Evolutionary conservation across 352 stramenopile species (phyloP).

Genomic region (Globisporangium acanthophoron): DNA sequence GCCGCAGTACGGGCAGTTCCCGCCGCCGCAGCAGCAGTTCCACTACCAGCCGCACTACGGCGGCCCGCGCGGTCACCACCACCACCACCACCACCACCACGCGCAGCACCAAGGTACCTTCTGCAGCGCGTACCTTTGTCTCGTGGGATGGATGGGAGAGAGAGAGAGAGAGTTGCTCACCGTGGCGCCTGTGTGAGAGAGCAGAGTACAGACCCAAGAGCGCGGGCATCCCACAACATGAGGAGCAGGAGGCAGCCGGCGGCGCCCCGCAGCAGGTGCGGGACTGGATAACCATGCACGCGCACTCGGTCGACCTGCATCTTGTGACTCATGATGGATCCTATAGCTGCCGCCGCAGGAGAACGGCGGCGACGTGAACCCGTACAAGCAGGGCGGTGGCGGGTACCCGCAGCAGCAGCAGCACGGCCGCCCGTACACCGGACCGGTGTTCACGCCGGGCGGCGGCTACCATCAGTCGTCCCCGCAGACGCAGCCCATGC

Average conservation of each 20-base stretch:
- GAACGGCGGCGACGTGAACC: slow-evolving; percentile 7
- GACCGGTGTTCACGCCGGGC: slow-evolving; percentile 32
- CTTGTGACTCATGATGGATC: too few relatives aligned
- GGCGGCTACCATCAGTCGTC: slow-evolving; percentile 19
- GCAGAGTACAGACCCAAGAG: slow-evolving; percentile 19
- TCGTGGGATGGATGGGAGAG: not conserved
- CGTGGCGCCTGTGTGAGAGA: not conserved
- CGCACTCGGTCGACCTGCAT: too few relatives aligned
- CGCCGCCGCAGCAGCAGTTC: slow-evolving; percentile 24
- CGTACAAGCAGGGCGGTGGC: slow-evolving; percentile 12
- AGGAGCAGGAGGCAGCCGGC: slow-evolving; percentile 8
- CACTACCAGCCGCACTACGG: slow-evolving; percentile 19
- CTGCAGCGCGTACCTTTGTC: not conserved
- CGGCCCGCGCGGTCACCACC: slow-evolving; percentile 26
- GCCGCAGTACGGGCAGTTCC: slow-evolving; percentile 32
- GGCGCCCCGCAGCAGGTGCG: slow-evolving; percentile 7
- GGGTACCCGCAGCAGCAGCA: slow-evolving; percentile 8
- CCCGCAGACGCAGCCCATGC: slow-evolving; percentile 42
- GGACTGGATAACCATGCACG: too few relatives aligned
- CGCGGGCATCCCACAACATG: slow-evolving; percentile 4
- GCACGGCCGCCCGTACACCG: slow-evolving; percentile 34
- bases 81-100: slow-evolving; percentile 19
- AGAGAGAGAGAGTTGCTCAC: not conserved
- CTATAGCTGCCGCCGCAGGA: slow-evolving; percentile 1
- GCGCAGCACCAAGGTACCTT: slow-evolving; percentile 29